Conservation (phyloP, 345 rosid genomes). For the Trapa incisa region DNA sequence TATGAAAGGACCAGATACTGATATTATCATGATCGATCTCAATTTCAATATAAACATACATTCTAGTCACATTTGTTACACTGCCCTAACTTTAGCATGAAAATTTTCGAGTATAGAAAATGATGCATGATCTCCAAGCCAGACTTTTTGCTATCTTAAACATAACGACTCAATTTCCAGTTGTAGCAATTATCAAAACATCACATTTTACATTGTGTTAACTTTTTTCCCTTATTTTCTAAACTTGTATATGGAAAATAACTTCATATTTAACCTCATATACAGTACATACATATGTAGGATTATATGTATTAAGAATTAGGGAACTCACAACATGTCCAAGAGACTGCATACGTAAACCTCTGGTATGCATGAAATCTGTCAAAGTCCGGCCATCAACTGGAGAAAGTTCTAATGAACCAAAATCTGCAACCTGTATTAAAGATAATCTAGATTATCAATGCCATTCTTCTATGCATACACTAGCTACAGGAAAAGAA, state of each 20-base stretch:
- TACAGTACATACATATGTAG: background rate
- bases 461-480: constrained; percentile 10
- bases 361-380: constrained; percentile 99
- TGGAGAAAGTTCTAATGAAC: constrained; percentile 94
- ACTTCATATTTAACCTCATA: background rate
- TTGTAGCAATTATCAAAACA: background rate
- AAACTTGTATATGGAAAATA: background rate
- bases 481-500: background rate
- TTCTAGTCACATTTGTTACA: background rate
- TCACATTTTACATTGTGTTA: background rate
- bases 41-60: background rate
- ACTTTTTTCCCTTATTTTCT: background rate
- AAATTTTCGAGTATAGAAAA: background rate
- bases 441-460: constrained; percentile 11
- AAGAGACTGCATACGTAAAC: constrained; percentile 87
- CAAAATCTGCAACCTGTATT: constrained; percentile 95
- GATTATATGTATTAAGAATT: background rate
- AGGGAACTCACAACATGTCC: constrained; percentile 78
- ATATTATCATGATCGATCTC: background rate
- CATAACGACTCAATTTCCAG: background rate
- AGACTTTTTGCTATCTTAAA: background rate
- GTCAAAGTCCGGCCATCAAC: constrained; percentile 98
- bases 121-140: background rate
- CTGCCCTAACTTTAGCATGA: background rate
- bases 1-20: background rate